Conservation (phyloP, 1,139 yeast genomes). For the Maudiozyma humilis region DNA sequence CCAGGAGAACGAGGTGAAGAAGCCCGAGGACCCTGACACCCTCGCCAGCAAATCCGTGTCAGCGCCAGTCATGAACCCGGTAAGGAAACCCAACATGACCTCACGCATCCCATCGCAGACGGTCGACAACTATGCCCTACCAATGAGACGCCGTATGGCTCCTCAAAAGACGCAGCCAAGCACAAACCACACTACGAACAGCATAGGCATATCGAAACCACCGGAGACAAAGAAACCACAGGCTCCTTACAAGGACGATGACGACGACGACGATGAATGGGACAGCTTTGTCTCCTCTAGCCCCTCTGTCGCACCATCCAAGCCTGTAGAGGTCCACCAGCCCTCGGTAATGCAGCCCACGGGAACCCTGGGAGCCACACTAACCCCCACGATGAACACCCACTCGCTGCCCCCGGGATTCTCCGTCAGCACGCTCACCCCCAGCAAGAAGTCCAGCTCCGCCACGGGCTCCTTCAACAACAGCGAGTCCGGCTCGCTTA, state of each 20-base stretch:
- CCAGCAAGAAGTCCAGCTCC: conserved; percentile 17
- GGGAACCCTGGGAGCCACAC: no score
- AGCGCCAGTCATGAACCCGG: conserved; percentile 25
- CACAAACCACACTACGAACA: not conserved
- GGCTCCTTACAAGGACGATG: not conserved
- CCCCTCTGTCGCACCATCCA: not conserved
- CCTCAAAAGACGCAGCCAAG: not conserved
- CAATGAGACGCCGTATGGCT: not conserved
- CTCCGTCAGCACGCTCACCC: conserved; percentile 30
- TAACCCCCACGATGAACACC: conserved; percentile 1
- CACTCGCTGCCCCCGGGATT: conserved; percentile 32
- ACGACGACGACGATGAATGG: conserved; percentile 23
- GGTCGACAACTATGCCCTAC: not conserved
- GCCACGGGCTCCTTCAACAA: not conserved
- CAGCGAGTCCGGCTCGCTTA: not conserved
- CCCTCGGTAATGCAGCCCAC: not conserved
- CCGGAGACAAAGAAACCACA: not conserved
- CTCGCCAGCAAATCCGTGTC: conserved; percentile 17
- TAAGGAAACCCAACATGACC: conserved; percentile 10
- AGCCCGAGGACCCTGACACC: conserved; percentile 18
- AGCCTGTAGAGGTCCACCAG: conserved; percentile 7
- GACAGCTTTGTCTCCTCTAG: conserved; percentile 29
- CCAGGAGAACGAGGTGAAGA: conserved; percentile 14
- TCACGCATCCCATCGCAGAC: no score
- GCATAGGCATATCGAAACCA: not conserved